Percentiles rank a stretch among this genome's conserved stretches.
Evolutionary conservation across 2,329 filamentous ascomycete genomes (phyloP).

Genomic region (Fusarium pseudonygamai): DNA sequence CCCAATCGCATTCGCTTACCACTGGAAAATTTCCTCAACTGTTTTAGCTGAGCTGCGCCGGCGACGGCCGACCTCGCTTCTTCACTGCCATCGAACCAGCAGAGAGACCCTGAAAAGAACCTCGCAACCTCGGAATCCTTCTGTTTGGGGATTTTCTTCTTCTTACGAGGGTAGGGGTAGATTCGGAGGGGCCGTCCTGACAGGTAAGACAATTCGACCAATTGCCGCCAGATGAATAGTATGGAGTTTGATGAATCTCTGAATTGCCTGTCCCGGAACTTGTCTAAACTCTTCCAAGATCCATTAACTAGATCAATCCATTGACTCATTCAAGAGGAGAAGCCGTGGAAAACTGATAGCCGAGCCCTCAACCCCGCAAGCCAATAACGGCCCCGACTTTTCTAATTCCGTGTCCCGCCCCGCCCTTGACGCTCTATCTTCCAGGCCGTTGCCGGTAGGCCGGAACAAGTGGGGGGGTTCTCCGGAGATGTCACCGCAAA

Average conservation of each 20-base stretch:
- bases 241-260: neutral
- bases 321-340: neutral
- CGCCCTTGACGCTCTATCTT: constrained; percentile 6
- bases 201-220: neutral
- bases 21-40: constrained; percentile 15
- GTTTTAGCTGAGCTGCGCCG: constrained; percentile 20
- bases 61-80: constrained; percentile 20
- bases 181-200: neutral
- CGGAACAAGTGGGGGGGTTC: constrained; percentile 22
- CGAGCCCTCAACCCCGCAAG: neutral
- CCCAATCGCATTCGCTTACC: constrained; percentile 27
- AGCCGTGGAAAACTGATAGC: constrained; percentile 10
- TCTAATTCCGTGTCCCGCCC: constrained; percentile 34
- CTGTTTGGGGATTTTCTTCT: neutral
- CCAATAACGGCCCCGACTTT: constrained; percentile 45
- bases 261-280: neutral
- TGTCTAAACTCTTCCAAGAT: neutral
- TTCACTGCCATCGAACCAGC: constrained; percentile 9
- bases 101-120: neutral
- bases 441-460: constrained; percentile 20
- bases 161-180: no score
- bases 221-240: neutral
- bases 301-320: neutral
- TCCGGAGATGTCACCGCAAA: constrained; percentile 18
- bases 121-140: constrained; percentile 19